Conservation (phyloP, 495 filamentous ascomycete genomes). For the Corynascus novoguineensis region DNA sequence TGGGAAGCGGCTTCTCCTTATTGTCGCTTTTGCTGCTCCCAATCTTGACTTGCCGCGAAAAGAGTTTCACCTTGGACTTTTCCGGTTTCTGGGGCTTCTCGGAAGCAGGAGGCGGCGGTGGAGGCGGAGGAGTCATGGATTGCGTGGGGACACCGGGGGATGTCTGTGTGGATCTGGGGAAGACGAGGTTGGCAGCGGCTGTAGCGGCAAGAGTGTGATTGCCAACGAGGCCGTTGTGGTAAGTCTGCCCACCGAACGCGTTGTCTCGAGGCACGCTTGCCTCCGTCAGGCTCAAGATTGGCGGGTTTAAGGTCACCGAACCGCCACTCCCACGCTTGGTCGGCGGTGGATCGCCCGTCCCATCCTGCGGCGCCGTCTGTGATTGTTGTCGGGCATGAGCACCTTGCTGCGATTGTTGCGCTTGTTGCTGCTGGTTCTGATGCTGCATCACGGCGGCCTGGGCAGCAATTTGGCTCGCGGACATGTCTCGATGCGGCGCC, state of each 20-base stretch:
- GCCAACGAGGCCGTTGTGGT: slow-evolving; percentile 65
- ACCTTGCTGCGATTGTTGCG: slow-evolving; percentile 24
- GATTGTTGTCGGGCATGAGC: slow-evolving; percentile 59
- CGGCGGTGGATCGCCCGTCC: slow-evolving; percentile 29
- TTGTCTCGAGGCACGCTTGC: slow-evolving; percentile 51
- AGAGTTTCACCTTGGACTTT: slow-evolving; percentile 87
- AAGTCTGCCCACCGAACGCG: slow-evolving; percentile 48
- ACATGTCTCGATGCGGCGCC: slow-evolving; percentile 45
- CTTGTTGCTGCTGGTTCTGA: slow-evolving; percentile 54
- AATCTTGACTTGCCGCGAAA: slow-evolving; percentile 82
- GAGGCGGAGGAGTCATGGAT: slow-evolving; percentile 23
- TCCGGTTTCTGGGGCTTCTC: slow-evolving; percentile 66
- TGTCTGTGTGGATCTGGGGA: slow-evolving; percentile 56
- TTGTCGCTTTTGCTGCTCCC: slow-evolving; percentile 66
- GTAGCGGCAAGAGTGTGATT: slow-evolving; percentile 64
- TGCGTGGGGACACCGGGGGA: slow-evolving; percentile 44
- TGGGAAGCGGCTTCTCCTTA: slow-evolving; percentile 67
- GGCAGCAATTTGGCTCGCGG: slow-evolving; percentile 82
- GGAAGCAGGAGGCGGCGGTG: slow-evolving; percentile 40
- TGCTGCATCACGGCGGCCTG: slow-evolving; percentile 69
- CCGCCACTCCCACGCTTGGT: slow-evolving; percentile 42
- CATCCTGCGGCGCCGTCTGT: slow-evolving; percentile 55
- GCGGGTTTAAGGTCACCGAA: slow-evolving; percentile 52
- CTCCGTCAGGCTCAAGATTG: slow-evolving; percentile 50
- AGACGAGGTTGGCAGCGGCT: slow-evolving; percentile 81